These are phyloP conservation scores for Eucalyptus rudis DNA, from an alignment of 345 rosid species.

Conservation along the genomic window DNA sequence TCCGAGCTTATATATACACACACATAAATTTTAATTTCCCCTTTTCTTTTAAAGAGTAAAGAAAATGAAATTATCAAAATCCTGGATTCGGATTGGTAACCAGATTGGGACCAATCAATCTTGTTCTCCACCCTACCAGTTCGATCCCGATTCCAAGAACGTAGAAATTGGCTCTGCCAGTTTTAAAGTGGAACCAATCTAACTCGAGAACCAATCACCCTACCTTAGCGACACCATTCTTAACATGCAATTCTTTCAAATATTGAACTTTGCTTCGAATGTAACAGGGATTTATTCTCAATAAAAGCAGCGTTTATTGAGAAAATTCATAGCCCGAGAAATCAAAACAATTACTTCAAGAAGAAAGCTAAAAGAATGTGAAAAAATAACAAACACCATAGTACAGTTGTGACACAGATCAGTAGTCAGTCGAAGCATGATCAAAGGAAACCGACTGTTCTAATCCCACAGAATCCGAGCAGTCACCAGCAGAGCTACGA, in stretches of 20 bases:
- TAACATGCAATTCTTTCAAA: not conserved
- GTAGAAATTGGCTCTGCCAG: rapidly evolving
- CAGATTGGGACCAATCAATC: rapidly evolving
- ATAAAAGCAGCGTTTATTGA: not conserved
- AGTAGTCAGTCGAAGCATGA: not conserved
- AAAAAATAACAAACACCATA: not conserved
- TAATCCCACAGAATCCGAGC: not conserved
- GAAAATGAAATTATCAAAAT: rapidly evolving
- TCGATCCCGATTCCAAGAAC: rapidly evolving
- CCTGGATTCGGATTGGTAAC: rapidly evolving
- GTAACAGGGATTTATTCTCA: not conserved
- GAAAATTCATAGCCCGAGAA: not conserved
- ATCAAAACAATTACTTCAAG: not conserved
- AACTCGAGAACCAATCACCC: not conserved
- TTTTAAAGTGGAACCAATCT: not conserved
- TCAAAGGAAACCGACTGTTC: not conserved
- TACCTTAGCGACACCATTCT: not conserved
- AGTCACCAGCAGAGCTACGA: not conserved
- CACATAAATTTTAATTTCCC: no score
- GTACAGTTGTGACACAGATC: not conserved
- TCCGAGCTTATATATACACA: rapidly evolving
- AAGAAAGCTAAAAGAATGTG: not conserved
- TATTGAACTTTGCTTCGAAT: not conserved
- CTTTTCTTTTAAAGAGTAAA: not conserved
- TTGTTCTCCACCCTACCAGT: rapidly evolving